Evolutionary conservation across 2,329 filamentous ascomycete species (phyloP).

Genomic region (Aspergillus glaucus): DNA sequence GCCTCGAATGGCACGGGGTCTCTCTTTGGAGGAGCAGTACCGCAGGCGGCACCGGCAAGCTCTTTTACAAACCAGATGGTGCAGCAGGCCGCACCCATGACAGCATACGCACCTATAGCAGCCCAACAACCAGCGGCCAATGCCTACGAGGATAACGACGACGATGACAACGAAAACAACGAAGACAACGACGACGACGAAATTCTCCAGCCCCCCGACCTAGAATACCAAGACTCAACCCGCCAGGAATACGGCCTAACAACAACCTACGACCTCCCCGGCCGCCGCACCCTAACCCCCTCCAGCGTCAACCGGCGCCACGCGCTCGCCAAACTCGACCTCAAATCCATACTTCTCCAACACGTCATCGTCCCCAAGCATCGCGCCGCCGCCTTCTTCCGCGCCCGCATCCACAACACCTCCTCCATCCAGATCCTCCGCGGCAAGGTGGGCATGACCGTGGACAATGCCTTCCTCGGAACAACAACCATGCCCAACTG

Average conservation of each 20-base stretch:
- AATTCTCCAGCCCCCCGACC: conserved; percentile 2
- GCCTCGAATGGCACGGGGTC: not conserved
- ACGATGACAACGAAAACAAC: conserved; percentile 4
- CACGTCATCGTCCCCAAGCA: conserved; percentile 37
- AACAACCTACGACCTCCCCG: conserved; percentile 36
- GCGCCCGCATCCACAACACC: conserved; percentile 35
- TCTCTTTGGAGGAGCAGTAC: not conserved
- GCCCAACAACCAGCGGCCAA: conserved; percentile 4
- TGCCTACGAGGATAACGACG: conserved; percentile 11
- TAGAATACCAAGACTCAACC: conserved; percentile 26
- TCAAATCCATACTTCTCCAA: conserved; percentile 28
- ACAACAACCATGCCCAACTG: conserved; percentile 19
- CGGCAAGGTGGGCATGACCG: conserved; percentile 20
- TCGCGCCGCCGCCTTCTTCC: conserved; percentile 34
- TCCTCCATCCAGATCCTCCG: conserved; percentile 24
- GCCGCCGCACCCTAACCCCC: conserved; percentile 30
- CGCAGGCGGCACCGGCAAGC: not conserved
- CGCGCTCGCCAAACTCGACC: conserved; percentile 32
- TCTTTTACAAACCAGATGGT: not conserved
- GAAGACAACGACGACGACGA: conserved; percentile 5
- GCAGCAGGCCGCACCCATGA: not conserved
- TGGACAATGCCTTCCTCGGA: conserved; percentile 27
- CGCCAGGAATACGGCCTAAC: conserved; percentile 38
- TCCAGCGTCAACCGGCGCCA: conserved; percentile 30
- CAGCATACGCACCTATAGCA: not conserved